Percentiles rank a stretch among this genome's conserved stretches.
Evolutionary conservation across 352 stramenopile genomes (phyloP).

Genomic region (Phytophthora cactorum): DNA sequence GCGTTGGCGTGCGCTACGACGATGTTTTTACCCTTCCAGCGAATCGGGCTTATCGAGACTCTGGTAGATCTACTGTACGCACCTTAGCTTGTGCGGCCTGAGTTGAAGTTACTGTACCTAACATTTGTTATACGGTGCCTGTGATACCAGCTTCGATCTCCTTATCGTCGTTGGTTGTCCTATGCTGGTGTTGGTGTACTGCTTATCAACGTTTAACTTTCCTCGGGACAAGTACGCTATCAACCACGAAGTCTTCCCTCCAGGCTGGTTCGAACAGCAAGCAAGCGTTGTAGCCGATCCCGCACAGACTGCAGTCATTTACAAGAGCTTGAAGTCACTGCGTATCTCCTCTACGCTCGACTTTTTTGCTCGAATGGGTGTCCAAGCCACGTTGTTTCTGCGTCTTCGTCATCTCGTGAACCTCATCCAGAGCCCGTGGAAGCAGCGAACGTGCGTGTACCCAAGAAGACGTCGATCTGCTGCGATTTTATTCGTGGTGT

Average conservation of each 20-base stretch:
- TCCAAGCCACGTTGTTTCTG: slow-evolving; percentile 28
- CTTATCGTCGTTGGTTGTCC: slow-evolving; percentile 42
- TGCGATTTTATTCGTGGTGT: slow-evolving; percentile 6
- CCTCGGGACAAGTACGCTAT: slow-evolving; percentile 36
- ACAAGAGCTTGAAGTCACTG: slow-evolving; percentile 39
- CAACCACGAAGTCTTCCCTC: slow-evolving; percentile 41
- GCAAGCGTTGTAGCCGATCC: slow-evolving; percentile 37
- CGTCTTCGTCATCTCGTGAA: slow-evolving; percentile 27
- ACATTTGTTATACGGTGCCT: no score
- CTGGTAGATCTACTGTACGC: slow-evolving; percentile 19
- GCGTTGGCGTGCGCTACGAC: slow-evolving; percentile 11
- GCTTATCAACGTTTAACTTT: slow-evolving; percentile 40
- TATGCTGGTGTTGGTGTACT: slow-evolving; percentile 40
- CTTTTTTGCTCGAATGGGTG: slow-evolving; percentile 38
- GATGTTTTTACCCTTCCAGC: slow-evolving; percentile 27
- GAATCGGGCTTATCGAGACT: slow-evolving; percentile 16
- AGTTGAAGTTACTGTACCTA: no score
- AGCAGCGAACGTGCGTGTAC: slow-evolving; percentile 10
- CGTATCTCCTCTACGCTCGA: slow-evolving; percentile 33
- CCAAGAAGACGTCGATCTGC: slow-evolving; percentile 24
- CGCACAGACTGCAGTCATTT: slow-evolving; percentile 31
- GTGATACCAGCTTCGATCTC: slow-evolving; percentile 39
- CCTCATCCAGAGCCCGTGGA: slow-evolving; percentile 15
- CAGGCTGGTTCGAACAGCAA: slow-evolving; percentile 35
- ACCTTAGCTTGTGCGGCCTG: neutral